Evolutionary conservation across 1,139 yeast species (phyloP).

Genomic region (Pichia sp.): DNA sequence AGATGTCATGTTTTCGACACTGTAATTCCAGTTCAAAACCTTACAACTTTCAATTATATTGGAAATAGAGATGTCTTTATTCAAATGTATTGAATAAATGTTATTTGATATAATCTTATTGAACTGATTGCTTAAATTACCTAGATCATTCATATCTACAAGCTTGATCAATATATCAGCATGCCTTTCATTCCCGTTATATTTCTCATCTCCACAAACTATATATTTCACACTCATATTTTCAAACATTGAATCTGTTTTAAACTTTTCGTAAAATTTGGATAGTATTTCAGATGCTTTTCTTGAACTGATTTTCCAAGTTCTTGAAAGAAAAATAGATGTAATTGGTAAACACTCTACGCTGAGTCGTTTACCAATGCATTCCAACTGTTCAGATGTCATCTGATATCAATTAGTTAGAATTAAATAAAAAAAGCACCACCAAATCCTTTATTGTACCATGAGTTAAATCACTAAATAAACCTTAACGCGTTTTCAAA

Average conservation of each 20-base stretch:
- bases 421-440: too few relatives aligned
- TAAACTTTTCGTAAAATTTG: slow-evolving; percentile 17
- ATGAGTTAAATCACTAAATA: background rate
- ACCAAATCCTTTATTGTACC: too few relatives aligned
- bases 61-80: slow-evolving; percentile 12
- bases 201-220: slow-evolving; percentile 18
- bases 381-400: slow-evolving; percentile 2
- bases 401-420: background rate
- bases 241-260: slow-evolving; percentile 4
- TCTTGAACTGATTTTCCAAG: slow-evolving; percentile 14
- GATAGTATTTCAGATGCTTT: slow-evolving; percentile 19
- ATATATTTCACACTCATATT: slow-evolving; percentile 16
- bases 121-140: slow-evolving; percentile 9
- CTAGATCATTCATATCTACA: slow-evolving; percentile 5
- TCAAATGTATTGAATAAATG: slow-evolving; percentile 20
- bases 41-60: slow-evolving; percentile 19
- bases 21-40: slow-evolving; percentile 7
- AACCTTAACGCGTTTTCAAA: background rate
- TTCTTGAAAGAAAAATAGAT: slow-evolving; percentile 19
- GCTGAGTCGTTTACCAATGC: slow-evolving; percentile 11
- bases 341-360: slow-evolving; percentile 22
- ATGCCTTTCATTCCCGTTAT: background rate
- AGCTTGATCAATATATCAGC: slow-evolving; percentile 10
- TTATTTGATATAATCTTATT: slow-evolving; percentile 15
- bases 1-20: slow-evolving; percentile 15